phyloP scores from a whole-genome alignment of 2,329 filamentous ascomycete genomes.

The Penicillium sp. region DNA sequence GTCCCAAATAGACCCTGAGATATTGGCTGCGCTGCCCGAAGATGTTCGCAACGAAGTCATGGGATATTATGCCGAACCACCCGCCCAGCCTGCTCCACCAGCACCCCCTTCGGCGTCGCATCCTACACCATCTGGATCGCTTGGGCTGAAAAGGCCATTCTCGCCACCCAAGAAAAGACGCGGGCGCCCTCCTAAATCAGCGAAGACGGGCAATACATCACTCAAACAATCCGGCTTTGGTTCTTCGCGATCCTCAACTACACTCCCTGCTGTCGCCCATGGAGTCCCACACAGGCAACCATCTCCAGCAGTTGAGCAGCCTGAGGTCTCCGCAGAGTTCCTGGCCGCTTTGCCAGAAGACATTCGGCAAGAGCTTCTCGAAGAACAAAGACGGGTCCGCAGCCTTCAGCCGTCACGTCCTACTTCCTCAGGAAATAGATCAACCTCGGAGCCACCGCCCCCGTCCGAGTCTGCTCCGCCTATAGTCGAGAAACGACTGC shows the following conservation, averaged over 20 bases:
- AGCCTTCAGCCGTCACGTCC: constrained; percentile 57
- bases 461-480: not conserved
- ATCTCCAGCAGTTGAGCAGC: constrained; percentile 30
- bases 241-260: constrained; percentile 25
- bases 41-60: constrained; percentile 83
- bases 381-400: constrained; percentile 64
- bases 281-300: constrained; percentile 21
- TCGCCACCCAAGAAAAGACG: constrained; percentile 68
- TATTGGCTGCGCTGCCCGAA: constrained; percentile 76
- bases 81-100: constrained; percentile 21
- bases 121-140: constrained; percentile 38
- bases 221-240: constrained; percentile 74
- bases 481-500: constrained; percentile 25
- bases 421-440: constrained; percentile 31
- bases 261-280: constrained; percentile 9
- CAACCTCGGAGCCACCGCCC: constrained; percentile 15
- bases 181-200: constrained; percentile 51
- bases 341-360: constrained; percentile 80
- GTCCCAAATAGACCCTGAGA: constrained; percentile 79
- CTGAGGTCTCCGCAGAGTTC: constrained; percentile 64
- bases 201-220: constrained; percentile 53
- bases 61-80: constrained; percentile 59
- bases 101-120: constrained; percentile 43
- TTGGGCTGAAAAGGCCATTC: constrained; percentile 44
- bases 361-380: constrained; percentile 71